Conservation (phyloP, 352 stramenopile species). For the Globisporangium yorkense region DNA sequence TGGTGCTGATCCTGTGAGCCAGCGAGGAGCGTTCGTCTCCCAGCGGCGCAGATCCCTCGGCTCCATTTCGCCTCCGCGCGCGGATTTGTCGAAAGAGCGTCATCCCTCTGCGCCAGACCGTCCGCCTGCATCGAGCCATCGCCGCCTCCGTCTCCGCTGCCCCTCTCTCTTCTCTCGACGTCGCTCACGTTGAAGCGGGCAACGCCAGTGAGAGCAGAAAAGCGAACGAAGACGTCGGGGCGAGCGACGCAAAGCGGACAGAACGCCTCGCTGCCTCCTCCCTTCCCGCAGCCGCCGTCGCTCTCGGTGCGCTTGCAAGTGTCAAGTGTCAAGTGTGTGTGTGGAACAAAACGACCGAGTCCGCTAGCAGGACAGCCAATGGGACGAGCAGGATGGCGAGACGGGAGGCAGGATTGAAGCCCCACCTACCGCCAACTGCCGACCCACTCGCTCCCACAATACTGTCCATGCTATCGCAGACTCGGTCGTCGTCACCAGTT, state of each 20-base stretch:
- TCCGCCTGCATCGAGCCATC: conserved; percentile 7
- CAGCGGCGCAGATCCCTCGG: conserved; percentile 38
- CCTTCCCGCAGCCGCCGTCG: conserved; percentile 8
- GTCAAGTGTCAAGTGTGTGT: neutral
- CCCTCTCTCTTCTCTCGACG: neutral
- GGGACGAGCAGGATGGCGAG: neutral
- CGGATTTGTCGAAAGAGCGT: conserved; percentile 78
- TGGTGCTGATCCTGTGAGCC: conserved; percentile 9
- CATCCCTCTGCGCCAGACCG: conserved; percentile 43
- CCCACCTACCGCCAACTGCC: neutral
- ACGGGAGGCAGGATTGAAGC: neutral
- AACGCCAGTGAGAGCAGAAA: neutral
- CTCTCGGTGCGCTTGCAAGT: neutral
- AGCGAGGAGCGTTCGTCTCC: conserved; percentile 10
- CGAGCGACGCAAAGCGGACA: conserved; percentile 3
- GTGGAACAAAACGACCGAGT: conserved; percentile 2
- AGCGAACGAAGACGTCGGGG: neutral
- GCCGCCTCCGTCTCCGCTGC: neutral
- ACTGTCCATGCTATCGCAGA: neutral
- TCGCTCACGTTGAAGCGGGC: neutral
- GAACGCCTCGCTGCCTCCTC: conserved; percentile 13
- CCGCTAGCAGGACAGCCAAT: neutral
- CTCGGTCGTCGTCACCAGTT: conserved; percentile 5
- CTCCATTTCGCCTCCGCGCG: conserved; percentile 61
- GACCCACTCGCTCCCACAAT: neutral